Base-by-base conservation (phyloP, 1,139 yeast genomes). In the Saccharomyces hybrid region DNA sequence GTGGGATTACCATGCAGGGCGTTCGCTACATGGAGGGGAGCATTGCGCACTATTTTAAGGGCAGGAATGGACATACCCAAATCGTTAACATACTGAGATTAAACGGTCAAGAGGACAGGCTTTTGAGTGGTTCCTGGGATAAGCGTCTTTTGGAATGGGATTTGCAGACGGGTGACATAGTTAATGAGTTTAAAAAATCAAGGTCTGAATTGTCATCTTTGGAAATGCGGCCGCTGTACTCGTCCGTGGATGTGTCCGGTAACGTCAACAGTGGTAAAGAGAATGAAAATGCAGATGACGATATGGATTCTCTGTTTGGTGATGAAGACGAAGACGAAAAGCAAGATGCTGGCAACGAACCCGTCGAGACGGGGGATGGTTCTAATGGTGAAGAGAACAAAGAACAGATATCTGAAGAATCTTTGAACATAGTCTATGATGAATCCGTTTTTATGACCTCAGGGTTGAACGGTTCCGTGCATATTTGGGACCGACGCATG, bases 61-160 rank as follows among this genome's bases (percentile, higher is more conserved):
- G 78, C 51, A 60, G 57, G 47, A 56, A 61, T 31, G 60, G 66
- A 8, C 99, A 93, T 69, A 78, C 74, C 32, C 84, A 83, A 54
- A 82, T 97, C 0, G 89, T 93, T 0, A 86, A 95, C 14, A 84
- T 83, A 26, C 68, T 93, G 47, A 75, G 76, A 56, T 75, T 93
- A 56, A 86, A 84, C 65, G 75, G 77, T 42, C 57, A 57, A 8
- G 70, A 74, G 54, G 78, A 78, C 46, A 72, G 74, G 51, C 85
- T 90, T 51, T 62, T 93, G 14, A 84, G 95, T 49, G 98, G 97
- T 0, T 81, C 91, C 7, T 93, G 99, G 99, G 99, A 93, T 72
- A 86, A 82, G 69, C 73, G 78, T 29, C 77, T 87, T 1, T 70
- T 84, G n/a, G 81, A 86, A 61, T 91, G 97, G 97, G 99, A 93